Percentiles rank a stretch among this genome's conserved stretches.
Conservation (phyloP, 129 eudicot genomes). For the Dittrichia graveolens region DNA sequence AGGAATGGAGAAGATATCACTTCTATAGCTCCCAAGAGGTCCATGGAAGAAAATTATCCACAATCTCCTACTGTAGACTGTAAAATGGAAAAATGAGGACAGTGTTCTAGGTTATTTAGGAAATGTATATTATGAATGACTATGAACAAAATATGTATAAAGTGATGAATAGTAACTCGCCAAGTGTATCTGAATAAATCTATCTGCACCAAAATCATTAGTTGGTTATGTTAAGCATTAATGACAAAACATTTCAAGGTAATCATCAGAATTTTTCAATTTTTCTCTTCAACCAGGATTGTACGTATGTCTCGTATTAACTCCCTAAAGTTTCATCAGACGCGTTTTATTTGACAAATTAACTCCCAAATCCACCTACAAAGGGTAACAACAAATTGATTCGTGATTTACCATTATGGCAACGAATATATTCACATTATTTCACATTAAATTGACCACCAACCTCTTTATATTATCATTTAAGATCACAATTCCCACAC, state of each 20-base stretch:
- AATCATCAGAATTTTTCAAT: background rate
- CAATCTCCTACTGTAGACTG: background rate
- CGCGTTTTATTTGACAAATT: background rate
- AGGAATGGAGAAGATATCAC: background rate
- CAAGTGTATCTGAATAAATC: conserved; percentile 11
- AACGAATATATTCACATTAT: background rate
- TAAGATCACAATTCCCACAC: background rate
- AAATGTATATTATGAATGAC: background rate
- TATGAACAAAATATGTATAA: background rate
- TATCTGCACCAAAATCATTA: conserved; percentile 21
- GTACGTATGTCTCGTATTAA: background rate
- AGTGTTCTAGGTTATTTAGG: background rate
- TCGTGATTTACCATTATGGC: conserved; percentile 1
- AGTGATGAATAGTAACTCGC: conserved; percentile 5
- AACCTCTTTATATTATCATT: conserved; percentile 6
- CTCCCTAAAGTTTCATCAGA: background rate
- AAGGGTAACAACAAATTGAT: background rate
- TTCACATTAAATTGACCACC: conserved; percentile 9
- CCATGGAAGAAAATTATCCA: background rate
- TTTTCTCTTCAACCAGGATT: conserved; percentile 6
- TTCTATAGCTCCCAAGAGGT: conserved; percentile 1
- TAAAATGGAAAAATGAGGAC: background rate
- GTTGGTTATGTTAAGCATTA: conserved; percentile 3
- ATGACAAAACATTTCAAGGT: conserved; percentile 4
- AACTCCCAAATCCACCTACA: background rate